Conservation (phyloP, 2,329 filamentous ascomycete genomes). For the Calonectria fujianensis region DNA sequence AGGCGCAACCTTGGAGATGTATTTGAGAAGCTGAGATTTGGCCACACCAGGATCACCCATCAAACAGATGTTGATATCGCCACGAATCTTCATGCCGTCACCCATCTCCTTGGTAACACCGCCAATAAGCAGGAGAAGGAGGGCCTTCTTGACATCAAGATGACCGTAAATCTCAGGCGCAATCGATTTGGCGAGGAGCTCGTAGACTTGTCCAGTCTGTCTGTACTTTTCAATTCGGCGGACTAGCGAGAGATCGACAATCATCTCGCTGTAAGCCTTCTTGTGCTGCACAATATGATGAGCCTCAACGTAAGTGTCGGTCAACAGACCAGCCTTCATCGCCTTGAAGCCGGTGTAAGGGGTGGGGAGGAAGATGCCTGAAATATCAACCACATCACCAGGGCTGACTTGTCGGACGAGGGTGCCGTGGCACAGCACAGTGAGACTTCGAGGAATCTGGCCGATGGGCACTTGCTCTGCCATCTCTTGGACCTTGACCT, state of each 20-base stretch:
- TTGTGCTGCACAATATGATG: slow-evolving; percentile 97
- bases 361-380: slow-evolving; percentile 96
- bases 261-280: slow-evolving; percentile 96
- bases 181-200: slow-evolving; percentile 95
- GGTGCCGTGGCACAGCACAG: slow-evolving; percentile 90
- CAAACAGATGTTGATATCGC: slow-evolving; percentile 98
- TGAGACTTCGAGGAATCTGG: slow-evolving; percentile 94
- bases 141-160: slow-evolving; percentile 97
- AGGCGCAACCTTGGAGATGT: slow-evolving; percentile 98
- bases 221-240: slow-evolving; percentile 90
- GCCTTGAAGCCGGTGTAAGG: slow-evolving; percentile 99
- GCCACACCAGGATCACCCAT: slow-evolving; percentile 99
- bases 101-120: slow-evolving; percentile 98
- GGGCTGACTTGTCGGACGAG: slow-evolving; percentile 92
- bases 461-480: slow-evolving; percentile 99
- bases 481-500: slow-evolving; percentile 99
- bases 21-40: slow-evolving; percentile 98
- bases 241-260: slow-evolving; percentile 86
- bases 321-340: slow-evolving; percentile 95
- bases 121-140: slow-evolving; percentile 95
- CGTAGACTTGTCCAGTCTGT: slow-evolving; percentile 93
- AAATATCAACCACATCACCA: slow-evolving; percentile 94
- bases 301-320: slow-evolving; percentile 97
- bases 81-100: slow-evolving; percentile 98
- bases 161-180: slow-evolving; percentile 98